These are phyloP conservation scores for Sanghuangporus weigelae DNA, from an alignment of 1,284 basidiomycete genomes.

Conservation along the genomic window DNA sequence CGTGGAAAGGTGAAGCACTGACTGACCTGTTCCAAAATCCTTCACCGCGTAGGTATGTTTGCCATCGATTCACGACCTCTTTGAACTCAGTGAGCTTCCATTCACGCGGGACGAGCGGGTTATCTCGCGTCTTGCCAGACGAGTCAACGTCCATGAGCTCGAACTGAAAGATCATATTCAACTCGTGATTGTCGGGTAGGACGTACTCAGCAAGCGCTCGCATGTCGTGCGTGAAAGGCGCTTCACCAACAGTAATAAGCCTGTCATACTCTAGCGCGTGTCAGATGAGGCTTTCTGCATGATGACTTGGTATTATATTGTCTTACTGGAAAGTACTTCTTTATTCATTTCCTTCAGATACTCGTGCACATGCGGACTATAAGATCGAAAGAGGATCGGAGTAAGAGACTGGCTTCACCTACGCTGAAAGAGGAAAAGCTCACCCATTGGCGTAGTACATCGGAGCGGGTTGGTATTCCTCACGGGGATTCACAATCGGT, in stretches of 20 bases:
- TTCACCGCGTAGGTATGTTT: slow-evolving; percentile 47
- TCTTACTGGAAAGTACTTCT: slow-evolving; percentile 53
- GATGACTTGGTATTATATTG: neutral
- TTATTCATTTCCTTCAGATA: slow-evolving; percentile 63
- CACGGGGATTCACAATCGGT: slow-evolving; percentile 43
- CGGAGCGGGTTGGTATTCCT: slow-evolving; percentile 53
- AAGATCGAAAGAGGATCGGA: neutral
- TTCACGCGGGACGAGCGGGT: slow-evolving; percentile 36
- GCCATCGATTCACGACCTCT: slow-evolving; percentile 54
- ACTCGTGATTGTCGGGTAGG: slow-evolving; percentile 54
- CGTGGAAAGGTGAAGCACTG: neutral
- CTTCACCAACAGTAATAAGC: slow-evolving; percentile 65
- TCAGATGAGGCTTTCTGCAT: neutral
- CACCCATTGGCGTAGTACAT: slow-evolving; percentile 58
- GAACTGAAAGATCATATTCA: slow-evolving; percentile 68
- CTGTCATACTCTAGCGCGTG: slow-evolving; percentile 38
- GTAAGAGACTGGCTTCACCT: neutral
- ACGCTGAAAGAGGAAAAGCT: slow-evolving; percentile 17
- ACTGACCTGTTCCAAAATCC: slow-evolving; percentile 64
- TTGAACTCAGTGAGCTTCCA: slow-evolving; percentile 59
- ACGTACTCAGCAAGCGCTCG: slow-evolving; percentile 52
- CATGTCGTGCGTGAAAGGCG: slow-evolving; percentile 50
- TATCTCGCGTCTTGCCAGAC: slow-evolving; percentile 26
- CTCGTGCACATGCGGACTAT: slow-evolving; percentile 59
- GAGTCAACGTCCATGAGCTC: slow-evolving; percentile 55